Conservation (phyloP, 2,329 filamentous ascomycete species). For the Ceratocystis cacaofunesta region DNA sequence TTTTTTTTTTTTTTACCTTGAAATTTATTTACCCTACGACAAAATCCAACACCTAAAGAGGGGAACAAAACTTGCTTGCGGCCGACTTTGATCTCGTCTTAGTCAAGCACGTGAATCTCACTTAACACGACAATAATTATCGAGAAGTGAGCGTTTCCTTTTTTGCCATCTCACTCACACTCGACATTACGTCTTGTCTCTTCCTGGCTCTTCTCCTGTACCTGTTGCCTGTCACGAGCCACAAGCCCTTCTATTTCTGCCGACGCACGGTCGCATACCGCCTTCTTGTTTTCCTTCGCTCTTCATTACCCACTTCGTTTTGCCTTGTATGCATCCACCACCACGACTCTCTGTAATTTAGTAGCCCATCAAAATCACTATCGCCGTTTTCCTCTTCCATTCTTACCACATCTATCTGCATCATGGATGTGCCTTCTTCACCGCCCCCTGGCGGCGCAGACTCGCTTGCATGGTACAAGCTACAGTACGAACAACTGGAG, state of each 20-base stretch:
- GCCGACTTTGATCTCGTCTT: not conserved
- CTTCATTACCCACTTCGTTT: not conserved
- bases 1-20: not conserved
- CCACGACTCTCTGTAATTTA: slow-evolving; percentile 2
- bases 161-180: not conserved
- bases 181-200: not conserved
- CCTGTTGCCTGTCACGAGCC: slow-evolving; percentile 1
- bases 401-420: slow-evolving; percentile 21
- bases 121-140: not conserved
- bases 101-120: no score
- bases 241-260: slow-evolving; percentile 1
- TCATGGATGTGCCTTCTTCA: slow-evolving; percentile 48
- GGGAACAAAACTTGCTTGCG: not conserved
- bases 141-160: not conserved
- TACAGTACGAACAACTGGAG: slow-evolving; percentile 86
- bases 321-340: slow-evolving; percentile 5
- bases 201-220: not conserved
- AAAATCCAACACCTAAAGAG: slow-evolving; percentile 3
- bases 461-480: slow-evolving; percentile 85
- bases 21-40: slow-evolving; percentile 1
- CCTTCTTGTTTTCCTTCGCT: slow-evolving; percentile 6
- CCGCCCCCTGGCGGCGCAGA: slow-evolving; percentile 50
- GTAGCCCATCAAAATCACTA: not conserved
- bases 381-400: not conserved
- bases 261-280: slow-evolving; percentile 14